These are phyloP conservation scores for Eimeria necatrix DNA, from an alignment of 169 alveolate species.

Conservation along the genomic window DNA sequence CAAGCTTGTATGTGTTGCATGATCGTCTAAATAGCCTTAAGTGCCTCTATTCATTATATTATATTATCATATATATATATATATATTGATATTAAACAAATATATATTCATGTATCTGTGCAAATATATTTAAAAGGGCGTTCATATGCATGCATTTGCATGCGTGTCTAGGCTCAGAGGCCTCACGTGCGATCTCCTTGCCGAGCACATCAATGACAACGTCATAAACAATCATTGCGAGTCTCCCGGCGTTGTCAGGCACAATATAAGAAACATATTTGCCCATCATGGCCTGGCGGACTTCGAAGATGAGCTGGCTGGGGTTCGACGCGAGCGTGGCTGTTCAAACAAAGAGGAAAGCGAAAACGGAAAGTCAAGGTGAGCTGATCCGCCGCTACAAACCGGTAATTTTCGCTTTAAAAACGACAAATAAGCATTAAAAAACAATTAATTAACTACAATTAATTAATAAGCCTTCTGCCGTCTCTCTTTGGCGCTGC, in stretches of 20 bases:
- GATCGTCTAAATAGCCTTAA: no score
- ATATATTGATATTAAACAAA: no score
- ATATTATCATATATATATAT: no score
- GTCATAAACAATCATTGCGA: neutral
- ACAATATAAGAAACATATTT: neutral
- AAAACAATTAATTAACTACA: neutral
- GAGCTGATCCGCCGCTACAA: neutral
- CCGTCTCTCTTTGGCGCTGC: no score
- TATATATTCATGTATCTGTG: no score
- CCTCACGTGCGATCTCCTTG: slow-evolving; percentile 19
- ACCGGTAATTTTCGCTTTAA: neutral
- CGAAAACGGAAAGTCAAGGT: neutral
- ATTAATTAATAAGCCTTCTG: neutral
- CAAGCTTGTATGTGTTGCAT: no score
- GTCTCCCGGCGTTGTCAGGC: neutral
- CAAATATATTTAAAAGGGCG: neutral
- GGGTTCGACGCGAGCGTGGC: slow-evolving; percentile 10
- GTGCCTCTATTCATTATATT: no score
- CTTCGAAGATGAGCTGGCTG: neutral
- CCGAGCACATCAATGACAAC: neutral
- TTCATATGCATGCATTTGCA: neutral
- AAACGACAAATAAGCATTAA: neutral
- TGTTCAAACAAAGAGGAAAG: slow-evolving; percentile 7
- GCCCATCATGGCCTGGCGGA: slow-evolving; percentile 4
- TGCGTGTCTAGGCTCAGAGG: neutral